Evolutionary conservation across 1,139 yeast species (phyloP).

Genomic region (Suhomyces maxii): DNA sequence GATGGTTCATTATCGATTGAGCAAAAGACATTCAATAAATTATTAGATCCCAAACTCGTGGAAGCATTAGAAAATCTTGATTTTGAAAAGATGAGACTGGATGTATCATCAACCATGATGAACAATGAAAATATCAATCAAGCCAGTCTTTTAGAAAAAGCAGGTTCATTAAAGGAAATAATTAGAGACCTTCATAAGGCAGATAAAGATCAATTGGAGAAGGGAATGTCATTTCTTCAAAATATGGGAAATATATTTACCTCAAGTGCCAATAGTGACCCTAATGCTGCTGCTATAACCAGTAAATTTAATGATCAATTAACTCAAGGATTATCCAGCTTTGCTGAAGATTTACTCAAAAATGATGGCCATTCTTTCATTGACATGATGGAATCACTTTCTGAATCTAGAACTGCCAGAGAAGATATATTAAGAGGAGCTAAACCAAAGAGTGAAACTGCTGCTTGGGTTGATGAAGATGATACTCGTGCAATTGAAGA

Average conservation of each 20-base stretch:
- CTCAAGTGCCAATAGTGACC: conserved; percentile 4
- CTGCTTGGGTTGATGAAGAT: conserved; percentile 28
- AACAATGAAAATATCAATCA: conserved; percentile 19
- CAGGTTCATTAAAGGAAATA: conserved; percentile 31
- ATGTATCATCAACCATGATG: conserved; percentile 16
- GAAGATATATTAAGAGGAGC: conserved; percentile 36
- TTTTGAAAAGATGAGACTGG: conserved; percentile 28
- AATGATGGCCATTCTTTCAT: conserved; percentile 76
- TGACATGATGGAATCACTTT: conserved; percentile 74
- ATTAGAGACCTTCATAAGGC: conserved; percentile 30
- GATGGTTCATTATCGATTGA: conserved; percentile 7
- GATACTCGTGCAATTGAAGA: conserved; percentile 19
- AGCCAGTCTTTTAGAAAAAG: conserved; percentile 26
- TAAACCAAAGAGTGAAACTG: conserved; percentile 6
- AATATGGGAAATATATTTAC: conserved; percentile 25
- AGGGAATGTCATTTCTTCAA: conserved; percentile 29
- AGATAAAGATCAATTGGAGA: conserved; percentile 29
- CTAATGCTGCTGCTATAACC: conserved; percentile 2
- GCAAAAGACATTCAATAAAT: conserved; percentile 21
- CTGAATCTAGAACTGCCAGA: conserved; percentile 55
- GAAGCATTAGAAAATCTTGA: conserved; percentile 32
- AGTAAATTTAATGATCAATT: conserved; percentile 22
- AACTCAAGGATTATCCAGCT: conserved; percentile 49
- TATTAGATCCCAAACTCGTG: conserved; percentile 32
- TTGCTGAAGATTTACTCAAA: conserved; percentile 74